Evolutionary conservation across 202 grass and related monocot genomes (phyloP).

Genomic region (Zizania palustris): DNA sequence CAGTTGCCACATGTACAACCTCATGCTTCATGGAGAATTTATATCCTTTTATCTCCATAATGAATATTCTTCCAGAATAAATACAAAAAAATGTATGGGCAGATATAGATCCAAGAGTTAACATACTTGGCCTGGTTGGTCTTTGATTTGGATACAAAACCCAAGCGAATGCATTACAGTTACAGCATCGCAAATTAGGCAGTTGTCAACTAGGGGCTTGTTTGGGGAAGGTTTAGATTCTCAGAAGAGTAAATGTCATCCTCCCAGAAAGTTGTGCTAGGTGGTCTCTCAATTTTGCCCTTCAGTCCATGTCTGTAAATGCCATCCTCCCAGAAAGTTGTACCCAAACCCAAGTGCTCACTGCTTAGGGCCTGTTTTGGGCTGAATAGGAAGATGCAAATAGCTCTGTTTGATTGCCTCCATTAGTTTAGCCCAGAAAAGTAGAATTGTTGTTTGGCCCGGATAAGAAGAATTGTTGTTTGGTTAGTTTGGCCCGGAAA

Average conservation of each 20-base stretch:
- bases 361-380: too few relatives aligned
- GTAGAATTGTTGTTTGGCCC: too few relatives aligned
- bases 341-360: too few relatives aligned
- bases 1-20: conserved; percentile 41
- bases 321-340: neutral
- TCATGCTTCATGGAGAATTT: neutral
- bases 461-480: too few relatives aligned
- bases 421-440: too few relatives aligned
- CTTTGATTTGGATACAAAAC: neutral
- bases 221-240: too few relatives aligned
- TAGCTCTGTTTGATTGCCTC: too few relatives aligned
- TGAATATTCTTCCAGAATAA: neutral
- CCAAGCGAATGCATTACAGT: neutral
- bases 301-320: neutral
- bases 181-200: neutral
- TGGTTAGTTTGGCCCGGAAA: too few relatives aligned
- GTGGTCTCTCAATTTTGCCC: conserved; percentile 20
- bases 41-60: neutral
- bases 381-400: too few relatives aligned
- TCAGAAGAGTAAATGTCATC: too few relatives aligned
- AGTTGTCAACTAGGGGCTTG: neutral
- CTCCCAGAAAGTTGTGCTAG: too few relatives aligned
- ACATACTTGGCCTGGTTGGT: neutral
- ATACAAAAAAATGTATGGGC: neutral
- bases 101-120: neutral